These are phyloP conservation scores for Halophytophthora polymorphica DNA, from an alignment of 352 stramenopile genomes.

Conservation along the genomic window DNA sequence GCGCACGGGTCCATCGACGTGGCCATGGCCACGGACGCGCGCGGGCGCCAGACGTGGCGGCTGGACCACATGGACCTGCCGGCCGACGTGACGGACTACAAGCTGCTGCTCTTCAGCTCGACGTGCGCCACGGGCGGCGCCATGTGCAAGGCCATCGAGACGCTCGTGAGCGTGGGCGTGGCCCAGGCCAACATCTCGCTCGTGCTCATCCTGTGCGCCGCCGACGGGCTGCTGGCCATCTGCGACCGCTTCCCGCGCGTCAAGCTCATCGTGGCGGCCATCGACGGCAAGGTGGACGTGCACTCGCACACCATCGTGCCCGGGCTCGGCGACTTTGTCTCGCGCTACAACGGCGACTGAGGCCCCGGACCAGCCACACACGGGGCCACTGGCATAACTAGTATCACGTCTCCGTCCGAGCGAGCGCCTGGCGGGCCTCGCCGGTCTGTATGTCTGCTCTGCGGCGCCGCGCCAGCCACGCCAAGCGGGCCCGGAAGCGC, in stretches of 20 bases:
- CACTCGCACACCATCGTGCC: constrained; percentile 22
- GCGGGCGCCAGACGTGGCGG: constrained; percentile 10
- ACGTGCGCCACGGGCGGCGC: constrained; percentile 22
- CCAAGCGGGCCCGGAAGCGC: too few species aligned
- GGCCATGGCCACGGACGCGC: constrained; percentile 3
- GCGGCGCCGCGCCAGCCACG: too few species aligned
- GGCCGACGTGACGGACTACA: constrained; percentile 25
- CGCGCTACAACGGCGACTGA: constrained; percentile 33
- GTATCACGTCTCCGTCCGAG: too few species aligned
- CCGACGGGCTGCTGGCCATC: constrained; percentile 27
- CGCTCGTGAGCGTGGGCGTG: constrained; percentile 21
- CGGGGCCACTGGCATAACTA: too few species aligned
- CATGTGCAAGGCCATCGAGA: constrained; percentile 36
- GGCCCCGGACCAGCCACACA: too few species aligned
- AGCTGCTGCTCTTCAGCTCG: constrained; percentile 36
- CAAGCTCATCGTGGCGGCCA: constrained; percentile 32
- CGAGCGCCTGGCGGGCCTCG: too few species aligned
- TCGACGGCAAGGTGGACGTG: constrained; percentile 27
- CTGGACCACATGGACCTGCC: constrained; percentile 36
- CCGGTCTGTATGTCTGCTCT: too few species aligned
- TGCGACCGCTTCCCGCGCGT: constrained; percentile 35
- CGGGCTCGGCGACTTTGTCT: constrained; percentile 43
- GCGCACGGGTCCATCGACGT: constrained; percentile 36
- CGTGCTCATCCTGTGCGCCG: constrained; percentile 30
- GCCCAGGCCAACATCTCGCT: constrained; percentile 35